Base-by-base conservation (phyloP, 139 green algal genomes). In the Chlamydomonas sp. region DNA sequence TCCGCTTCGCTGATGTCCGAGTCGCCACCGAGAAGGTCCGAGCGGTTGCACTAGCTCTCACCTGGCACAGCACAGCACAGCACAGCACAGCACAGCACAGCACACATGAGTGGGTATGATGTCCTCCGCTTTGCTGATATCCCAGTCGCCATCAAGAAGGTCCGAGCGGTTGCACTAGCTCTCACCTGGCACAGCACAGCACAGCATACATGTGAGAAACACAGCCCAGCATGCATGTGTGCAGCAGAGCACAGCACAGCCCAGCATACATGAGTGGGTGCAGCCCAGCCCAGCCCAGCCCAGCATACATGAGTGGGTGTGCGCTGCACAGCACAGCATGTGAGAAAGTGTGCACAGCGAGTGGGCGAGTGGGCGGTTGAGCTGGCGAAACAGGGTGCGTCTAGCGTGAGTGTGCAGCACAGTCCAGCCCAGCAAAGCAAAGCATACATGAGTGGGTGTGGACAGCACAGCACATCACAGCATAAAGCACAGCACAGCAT, bases 201-300 rank as follows among this genome's bases (percentile, higher is more conserved):
- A 64, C 87, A 88, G 79, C 87, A 92, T 34, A 94, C 82, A 83
- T 93, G 83, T 0, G 10, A 96, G 82, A 88, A 96, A 67, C 88
- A 63, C 3, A 35, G 47, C 62, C 69, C 77, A n/a, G 90, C 91
- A 88, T 78, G 1, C 78, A 80, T n/a, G n/a, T n/a, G n/a, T n/a
- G n/a, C 65, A 93, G 72, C 20, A 85, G 85, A 8, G 80, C 79
- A 64, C n/a, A n/a, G n/a, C n/a, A n/a, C n/a, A n/a, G n/a, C n/a
- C n/a, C n/a, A n/a, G n/a, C n/a, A n/a, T n/a, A n/a, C n/a, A n/a
- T n/a, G n/a, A n/a, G n/a, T n/a, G n/a, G n/a, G n/a, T n/a, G n/a
- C n/a, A n/a, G n/a, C n/a, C n/a, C n/a, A n/a, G n/a, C n/a, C n/a
- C n/a, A n/a, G n/a, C n/a, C n/a, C n/a, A n/a, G n/a, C n/a, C n/a